Evolutionary conservation across 768 basidiomycete genomes (phyloP).

Genomic region (Leccinum longicurvipes): DNA sequence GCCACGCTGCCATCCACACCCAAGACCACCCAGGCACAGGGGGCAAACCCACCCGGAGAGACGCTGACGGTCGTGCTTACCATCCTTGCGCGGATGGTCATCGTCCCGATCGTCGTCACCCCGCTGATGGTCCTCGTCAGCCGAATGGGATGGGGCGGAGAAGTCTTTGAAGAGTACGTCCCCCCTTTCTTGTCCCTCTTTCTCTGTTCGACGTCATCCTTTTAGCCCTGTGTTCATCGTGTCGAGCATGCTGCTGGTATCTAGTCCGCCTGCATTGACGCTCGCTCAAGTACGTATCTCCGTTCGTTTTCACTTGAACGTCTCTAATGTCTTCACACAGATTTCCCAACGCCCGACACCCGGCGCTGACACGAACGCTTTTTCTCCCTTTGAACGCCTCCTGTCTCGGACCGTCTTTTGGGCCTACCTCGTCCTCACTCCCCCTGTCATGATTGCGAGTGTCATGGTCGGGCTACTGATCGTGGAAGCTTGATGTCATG

Average conservation of each 20-base stretch:
- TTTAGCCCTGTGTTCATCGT: slow-evolving; percentile 78
- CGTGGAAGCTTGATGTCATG: slow-evolving; percentile 37
- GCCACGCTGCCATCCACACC: background rate
- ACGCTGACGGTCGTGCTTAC: too few species aligned
- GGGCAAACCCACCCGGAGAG: slow-evolving; percentile 37
- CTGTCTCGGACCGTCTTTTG: slow-evolving; percentile 91
- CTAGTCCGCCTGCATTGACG: slow-evolving; percentile 77
- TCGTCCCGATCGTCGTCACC: slow-evolving; percentile 75
- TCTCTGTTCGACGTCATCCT: background rate
- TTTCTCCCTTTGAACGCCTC: slow-evolving; percentile 70
- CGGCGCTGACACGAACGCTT: background rate
- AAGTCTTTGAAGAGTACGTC: slow-evolving; percentile 77
- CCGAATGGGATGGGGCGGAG: slow-evolving; percentile 36
- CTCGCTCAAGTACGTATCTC: slow-evolving; percentile 48
- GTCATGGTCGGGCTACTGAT: slow-evolving; percentile 73
- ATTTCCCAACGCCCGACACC: slow-evolving; percentile 18
- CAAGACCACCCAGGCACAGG: background rate
- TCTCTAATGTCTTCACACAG: background rate
- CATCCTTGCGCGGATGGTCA: slow-evolving; percentile 80
- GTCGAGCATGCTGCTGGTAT: slow-evolving; percentile 76
- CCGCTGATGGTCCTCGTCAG: slow-evolving; percentile 71
- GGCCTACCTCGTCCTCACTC: slow-evolving; percentile 87
- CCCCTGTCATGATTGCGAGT: slow-evolving; percentile 74
- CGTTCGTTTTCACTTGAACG: background rate
- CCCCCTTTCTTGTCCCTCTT: slow-evolving; percentile 28